phyloP scores from a whole-genome alignment of 1,139 yeast genomes.

The Diutina catenulata region DNA sequence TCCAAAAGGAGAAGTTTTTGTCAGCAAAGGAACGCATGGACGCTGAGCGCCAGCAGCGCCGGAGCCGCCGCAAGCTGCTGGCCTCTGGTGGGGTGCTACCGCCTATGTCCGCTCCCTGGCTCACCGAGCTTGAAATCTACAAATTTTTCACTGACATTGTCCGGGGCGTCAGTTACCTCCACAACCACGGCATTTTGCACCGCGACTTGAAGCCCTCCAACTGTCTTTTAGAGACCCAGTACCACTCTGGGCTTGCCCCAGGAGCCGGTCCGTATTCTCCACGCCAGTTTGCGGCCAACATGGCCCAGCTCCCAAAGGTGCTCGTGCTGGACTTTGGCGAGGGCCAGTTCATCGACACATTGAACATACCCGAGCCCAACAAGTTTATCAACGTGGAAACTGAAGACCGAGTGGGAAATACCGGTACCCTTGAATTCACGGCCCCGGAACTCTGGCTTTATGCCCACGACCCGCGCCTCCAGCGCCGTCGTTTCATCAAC shows the following conservation, averaged over 20 bases:
- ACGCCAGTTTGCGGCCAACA: slow-evolving; percentile 14
- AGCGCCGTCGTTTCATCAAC: slow-evolving; percentile 7
- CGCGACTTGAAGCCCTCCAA: slow-evolving; percentile 85
- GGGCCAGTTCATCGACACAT: slow-evolving; percentile 55
- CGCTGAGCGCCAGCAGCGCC: slow-evolving; percentile 14
- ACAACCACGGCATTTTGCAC: slow-evolving; percentile 64
- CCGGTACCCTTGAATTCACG: slow-evolving; percentile 79
- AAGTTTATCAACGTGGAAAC: slow-evolving; percentile 20
- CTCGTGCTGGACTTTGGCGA: slow-evolving; percentile 88
- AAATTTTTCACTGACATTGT: slow-evolving; percentile 58
- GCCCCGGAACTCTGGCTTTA: slow-evolving; percentile 66
- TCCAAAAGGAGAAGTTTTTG: slow-evolving; percentile 14
- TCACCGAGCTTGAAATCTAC: slow-evolving; percentile 32
- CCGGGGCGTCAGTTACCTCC: slow-evolving; percentile 61
- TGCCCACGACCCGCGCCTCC: slow-evolving; percentile 10
- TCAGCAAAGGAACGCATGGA: slow-evolving; percentile 19
- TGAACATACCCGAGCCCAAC: slow-evolving; percentile 10
- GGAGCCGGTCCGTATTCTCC: background rate
- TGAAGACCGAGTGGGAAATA: slow-evolving; percentile 42
- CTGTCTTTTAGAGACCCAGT: slow-evolving; percentile 45
- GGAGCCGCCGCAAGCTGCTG: slow-evolving; percentile 2
- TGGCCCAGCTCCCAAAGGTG: slow-evolving; percentile 42
- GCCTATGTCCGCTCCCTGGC: slow-evolving; percentile 13
- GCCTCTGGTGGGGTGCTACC: background rate
- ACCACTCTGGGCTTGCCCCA: slow-evolving; percentile 10